Conservation (phyloP, 2,329 filamentous ascomycete genomes). For the Penicillium sp. region DNA sequence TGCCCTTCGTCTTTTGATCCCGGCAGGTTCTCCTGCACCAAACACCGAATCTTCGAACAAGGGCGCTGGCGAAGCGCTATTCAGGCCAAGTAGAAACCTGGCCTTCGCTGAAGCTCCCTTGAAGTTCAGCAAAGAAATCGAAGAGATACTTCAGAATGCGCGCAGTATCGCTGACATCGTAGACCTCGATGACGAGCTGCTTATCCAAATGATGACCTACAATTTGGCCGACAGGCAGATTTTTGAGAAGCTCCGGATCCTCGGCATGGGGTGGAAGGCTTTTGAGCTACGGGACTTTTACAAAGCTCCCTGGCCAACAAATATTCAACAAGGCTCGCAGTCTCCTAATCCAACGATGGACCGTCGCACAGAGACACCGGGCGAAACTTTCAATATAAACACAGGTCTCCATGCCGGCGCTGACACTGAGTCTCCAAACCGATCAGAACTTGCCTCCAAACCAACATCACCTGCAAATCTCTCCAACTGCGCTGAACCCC, state of each 20-base stretch:
- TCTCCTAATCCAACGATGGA: conserved; percentile 13
- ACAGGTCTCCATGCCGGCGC: too few species aligned
- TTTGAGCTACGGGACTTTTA: conserved; percentile 37
- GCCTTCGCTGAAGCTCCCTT: not conserved
- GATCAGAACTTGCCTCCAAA: too few species aligned
- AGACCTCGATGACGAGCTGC: conserved; percentile 33
- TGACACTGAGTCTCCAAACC: too few species aligned
- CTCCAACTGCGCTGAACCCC: too few species aligned
- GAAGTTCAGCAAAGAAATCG: conserved; percentile 6
- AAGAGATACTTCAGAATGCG: conserved; percentile 13
- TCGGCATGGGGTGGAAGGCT: conserved; percentile 38
- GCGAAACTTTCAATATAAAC: not conserved
- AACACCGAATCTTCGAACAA: conserved; percentile 4
- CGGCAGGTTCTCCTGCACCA: conserved; percentile 20
- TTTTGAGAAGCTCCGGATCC: conserved; percentile 29
- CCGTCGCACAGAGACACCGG: conserved; percentile 3
- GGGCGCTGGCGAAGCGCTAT: not conserved
- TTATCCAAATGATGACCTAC: conserved; percentile 29
- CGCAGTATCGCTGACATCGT: conserved; percentile 32
- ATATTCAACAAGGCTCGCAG: conserved; percentile 9
- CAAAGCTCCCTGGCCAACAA: conserved; percentile 21
- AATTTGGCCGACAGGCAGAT: conserved; percentile 31
- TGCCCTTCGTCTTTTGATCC: conserved; percentile 40
- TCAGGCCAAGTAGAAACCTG: conserved; percentile 1
- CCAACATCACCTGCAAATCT: too few species aligned